Conservation (phyloP, 805 yeast genomes). For the Wickerhamomyces queroliae region DNA sequence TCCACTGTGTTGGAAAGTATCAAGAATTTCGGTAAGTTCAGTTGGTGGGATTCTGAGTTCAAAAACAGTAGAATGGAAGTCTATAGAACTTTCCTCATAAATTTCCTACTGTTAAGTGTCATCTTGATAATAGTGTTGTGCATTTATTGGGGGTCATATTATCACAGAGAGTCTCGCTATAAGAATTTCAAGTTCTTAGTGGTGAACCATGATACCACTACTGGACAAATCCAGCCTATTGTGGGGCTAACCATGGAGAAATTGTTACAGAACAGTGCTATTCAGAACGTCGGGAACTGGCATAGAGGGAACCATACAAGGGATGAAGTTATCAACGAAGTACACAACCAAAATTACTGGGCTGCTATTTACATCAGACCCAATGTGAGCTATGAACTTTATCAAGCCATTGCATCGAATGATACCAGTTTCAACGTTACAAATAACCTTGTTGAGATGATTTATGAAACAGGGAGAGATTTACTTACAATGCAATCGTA, state of each 20-base stretch:
- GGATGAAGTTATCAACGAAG: constrained; percentile 33
- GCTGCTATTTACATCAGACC: constrained; percentile 45
- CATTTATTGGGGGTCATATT: constrained; percentile 28
- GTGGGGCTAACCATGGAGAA: constrained; percentile 14
- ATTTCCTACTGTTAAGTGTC: constrained; percentile 17
- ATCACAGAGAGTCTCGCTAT: constrained; percentile 14
- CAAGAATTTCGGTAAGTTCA: constrained; percentile 11
- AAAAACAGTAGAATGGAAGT: constrained; percentile 13
- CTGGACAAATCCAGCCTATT: constrained; percentile 11
- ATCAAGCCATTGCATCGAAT: constrained; percentile 18
- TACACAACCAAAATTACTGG: constrained; percentile 57
- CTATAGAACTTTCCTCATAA: constrained; percentile 10
- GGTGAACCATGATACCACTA: constrained; percentile 19
- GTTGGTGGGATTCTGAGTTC: constrained; percentile 16
- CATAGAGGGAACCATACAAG: constrained; percentile 10
- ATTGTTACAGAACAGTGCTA: too few species aligned
- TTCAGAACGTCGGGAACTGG: too few species aligned
- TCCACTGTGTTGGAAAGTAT: constrained; percentile 12
- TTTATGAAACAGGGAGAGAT: constrained; percentile 64
- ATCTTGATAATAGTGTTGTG: constrained; percentile 21
- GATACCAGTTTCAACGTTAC: constrained; percentile 16
- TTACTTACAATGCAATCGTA: constrained; percentile 37
- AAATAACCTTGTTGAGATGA: constrained; percentile 27
- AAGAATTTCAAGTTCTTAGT: constrained; percentile 20
- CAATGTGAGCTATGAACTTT: constrained; percentile 34